Percentiles rank a stretch among this genome's conserved stretches.
Evolutionary conservation across 768 basidiomycete genomes (phyloP).

Genomic region (Boletus barrowsii): DNA sequence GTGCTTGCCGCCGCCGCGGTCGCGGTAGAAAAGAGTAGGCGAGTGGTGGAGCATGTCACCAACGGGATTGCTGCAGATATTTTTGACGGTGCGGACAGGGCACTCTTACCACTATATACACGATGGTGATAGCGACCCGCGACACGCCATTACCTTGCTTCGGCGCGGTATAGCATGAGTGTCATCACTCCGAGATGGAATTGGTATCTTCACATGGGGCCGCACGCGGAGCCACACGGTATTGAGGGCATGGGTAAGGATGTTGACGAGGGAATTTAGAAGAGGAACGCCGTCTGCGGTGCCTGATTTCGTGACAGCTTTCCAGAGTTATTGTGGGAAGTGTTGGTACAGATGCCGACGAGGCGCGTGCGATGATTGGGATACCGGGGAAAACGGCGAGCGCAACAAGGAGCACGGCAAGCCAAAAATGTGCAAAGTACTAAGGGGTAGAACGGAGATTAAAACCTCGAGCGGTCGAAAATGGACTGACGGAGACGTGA

Average conservation of each 20-base stretch:
- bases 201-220: conserved; percentile 6
- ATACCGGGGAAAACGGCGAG: conserved; percentile 12
- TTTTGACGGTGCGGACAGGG: neutral
- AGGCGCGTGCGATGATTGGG: conserved; percentile 1
- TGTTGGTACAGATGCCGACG: neutral
- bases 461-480: neutral
- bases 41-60: conserved; percentile 35
- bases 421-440: conserved; percentile 3
- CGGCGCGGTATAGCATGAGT: conserved; percentile 23
- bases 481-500: neutral
- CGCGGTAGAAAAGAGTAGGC: conserved; percentile 41
- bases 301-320: conserved; percentile 1
- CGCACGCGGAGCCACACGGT: conserved; percentile 15
- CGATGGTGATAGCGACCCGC: conserved; percentile 27
- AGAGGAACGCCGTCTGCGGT: neutral
- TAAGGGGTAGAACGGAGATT: neutral
- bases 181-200: conserved; percentile 7
- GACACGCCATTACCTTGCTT: conserved; percentile 32
- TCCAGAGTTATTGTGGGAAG: conserved; percentile 5
- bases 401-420: conserved; percentile 3
- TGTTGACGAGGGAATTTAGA: conserved; percentile 6
- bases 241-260: conserved; percentile 13
- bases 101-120: conserved; percentile 22
- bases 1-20: conserved; percentile 1
- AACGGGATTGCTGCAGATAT: conserved; percentile 15